Evolutionary conservation across 768 basidiomycete genomes (phyloP), one percentile per base, ranked within the genome.

Genomic region (Tulasnella sp.): DNA sequence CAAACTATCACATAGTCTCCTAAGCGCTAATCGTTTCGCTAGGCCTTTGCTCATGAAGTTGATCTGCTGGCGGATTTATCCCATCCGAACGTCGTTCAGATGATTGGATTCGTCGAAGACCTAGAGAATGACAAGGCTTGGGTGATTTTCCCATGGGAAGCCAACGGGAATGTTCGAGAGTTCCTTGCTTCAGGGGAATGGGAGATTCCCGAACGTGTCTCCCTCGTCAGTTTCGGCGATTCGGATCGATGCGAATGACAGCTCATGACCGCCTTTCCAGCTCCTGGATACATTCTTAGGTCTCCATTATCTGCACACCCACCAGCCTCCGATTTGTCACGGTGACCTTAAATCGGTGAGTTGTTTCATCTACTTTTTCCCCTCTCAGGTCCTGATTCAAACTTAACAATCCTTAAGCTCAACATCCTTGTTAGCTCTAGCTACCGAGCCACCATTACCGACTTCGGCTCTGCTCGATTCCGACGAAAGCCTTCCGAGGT

Each of bases 101-200:
- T 69, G 64, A 69, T 69, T 14, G 64, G 64, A 6, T 69, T 69
- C 64, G 60, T 64, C 11, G 60, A 64, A 34, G 60, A 64, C 31
- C 31, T 64, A 2, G 60, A 64, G 60, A n/a, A 64, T 28, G 60
- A 64, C 12, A 64, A 64, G n/a, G 60, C 60, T 24, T 64, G 60
- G 60, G 31, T 64, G 24, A 24, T 64, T 11, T 28, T 64, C 9
- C 60, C 60, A n/a, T 64, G 60, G 60, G 60, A 64, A 34, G n/a
- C 60, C n/a, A 64, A 64, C 60, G 60, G 60, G 24, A 64, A 64
- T 64, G 18, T 64, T 14, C 12, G 60, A n/a, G 60, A 69, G 64
- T 69, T 69, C 16, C 64, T 69, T 28, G 64, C 64, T 14, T 69
- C 64, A 5, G 64, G 64, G 18, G 34, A 69, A 69, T 69, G 64